A percentile compares a stretch with the other conserved stretches of the same genome.
Conservation (phyloP, 768 basidiomycete species). For the Boletus insuetus region DNA sequence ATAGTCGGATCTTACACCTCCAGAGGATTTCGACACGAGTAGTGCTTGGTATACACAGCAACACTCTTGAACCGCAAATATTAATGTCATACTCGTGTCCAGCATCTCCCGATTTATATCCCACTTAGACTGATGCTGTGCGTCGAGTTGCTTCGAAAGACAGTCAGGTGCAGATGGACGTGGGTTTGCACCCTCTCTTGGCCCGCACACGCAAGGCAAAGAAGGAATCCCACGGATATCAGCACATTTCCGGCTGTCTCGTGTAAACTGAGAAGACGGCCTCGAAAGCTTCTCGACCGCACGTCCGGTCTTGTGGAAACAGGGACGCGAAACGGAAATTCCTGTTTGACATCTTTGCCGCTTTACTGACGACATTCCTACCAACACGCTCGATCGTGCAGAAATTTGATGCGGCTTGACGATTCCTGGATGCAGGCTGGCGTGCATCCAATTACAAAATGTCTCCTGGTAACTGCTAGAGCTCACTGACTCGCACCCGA, state of each 20-base stretch:
- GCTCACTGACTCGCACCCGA: no score
- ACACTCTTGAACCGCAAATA: constrained; percentile 30
- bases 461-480: no score
- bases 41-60: constrained; percentile 73
- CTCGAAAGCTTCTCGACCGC: not conserved
- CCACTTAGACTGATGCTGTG: constrained; percentile 7
- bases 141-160: not conserved
- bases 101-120: constrained; percentile 16
- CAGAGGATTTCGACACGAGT: constrained; percentile 67
- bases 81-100: constrained; percentile 21
- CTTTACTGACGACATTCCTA: not conserved
- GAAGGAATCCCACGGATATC: not conserved
- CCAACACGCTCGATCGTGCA: not conserved
- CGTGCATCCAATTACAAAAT: no score
- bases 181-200: not conserved
- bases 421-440: no score
- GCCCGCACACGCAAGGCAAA: not conserved
- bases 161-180: not conserved
- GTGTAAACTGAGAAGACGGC: not conserved
- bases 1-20: constrained; percentile 67
- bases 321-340: not conserved
- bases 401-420: not conserved
- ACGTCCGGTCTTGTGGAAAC: not conserved
- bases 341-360: not conserved
- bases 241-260: not conserved